These are phyloP conservation scores for Stereum hirsutum DNA, from an alignment of 1,284 basidiomycete genomes.

Conservation along the genomic window DNA sequence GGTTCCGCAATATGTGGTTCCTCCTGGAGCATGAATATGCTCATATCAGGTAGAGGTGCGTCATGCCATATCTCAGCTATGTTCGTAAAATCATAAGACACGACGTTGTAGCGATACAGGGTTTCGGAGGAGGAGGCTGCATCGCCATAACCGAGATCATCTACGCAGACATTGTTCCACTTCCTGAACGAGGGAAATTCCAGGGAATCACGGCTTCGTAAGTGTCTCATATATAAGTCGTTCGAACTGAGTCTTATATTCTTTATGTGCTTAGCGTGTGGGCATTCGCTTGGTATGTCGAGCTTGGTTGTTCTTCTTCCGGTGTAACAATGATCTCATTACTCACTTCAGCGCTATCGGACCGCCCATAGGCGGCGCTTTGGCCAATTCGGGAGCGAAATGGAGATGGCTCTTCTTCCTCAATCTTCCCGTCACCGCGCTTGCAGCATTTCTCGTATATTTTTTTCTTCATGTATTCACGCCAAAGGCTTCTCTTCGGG, in stretches of 20 bases:
- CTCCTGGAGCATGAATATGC: slow-evolving; percentile 25
- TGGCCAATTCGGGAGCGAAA: slow-evolving; percentile 16
- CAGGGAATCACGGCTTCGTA: slow-evolving; percentile 18
- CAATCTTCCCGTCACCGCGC: slow-evolving; percentile 28
- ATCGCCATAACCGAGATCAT: slow-evolving; percentile 28
- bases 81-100: not conserved
- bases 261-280: slow-evolving; percentile 6
- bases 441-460: slow-evolving; percentile 24
- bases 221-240: not conserved
- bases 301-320: not conserved
- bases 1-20: slow-evolving; percentile 28
- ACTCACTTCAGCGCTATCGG: slow-evolving; percentile 21
- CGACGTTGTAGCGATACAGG: slow-evolving; percentile 26
- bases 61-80: not conserved
- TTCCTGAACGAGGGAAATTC: slow-evolving; percentile 30
- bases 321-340: slow-evolving; percentile 21
- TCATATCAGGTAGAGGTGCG: slow-evolving; percentile 24
- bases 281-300: slow-evolving; percentile 7
- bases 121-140: slow-evolving; percentile 34
- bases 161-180: slow-evolving; percentile 30
- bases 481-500: slow-evolving; percentile 19
- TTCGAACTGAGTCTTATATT: not conserved
- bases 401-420: slow-evolving; percentile 27
- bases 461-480: slow-evolving; percentile 26
- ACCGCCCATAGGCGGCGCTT: slow-evolving; percentile 24